These are phyloP conservation scores for Cercospora beticola DNA, from an alignment of 2,329 filamentous ascomycete genomes.

Conservation along the genomic window DNA sequence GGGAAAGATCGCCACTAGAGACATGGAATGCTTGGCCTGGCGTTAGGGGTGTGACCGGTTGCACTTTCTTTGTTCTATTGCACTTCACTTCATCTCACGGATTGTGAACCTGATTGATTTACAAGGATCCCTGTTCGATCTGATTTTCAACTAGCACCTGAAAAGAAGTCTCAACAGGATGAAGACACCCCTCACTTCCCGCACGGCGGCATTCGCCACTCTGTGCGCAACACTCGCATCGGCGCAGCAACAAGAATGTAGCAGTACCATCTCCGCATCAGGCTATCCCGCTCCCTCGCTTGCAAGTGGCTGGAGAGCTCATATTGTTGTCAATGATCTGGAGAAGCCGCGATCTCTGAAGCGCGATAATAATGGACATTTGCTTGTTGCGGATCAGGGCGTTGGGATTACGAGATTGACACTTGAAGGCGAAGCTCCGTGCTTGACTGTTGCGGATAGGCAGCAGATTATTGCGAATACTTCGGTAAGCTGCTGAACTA, in stretches of 20 bases:
- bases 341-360: constrained; percentile 47
- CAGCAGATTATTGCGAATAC: constrained; percentile 11
- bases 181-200: background rate
- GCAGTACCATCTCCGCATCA: constrained; percentile 8
- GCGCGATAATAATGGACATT: constrained; percentile 49
- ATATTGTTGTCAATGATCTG: constrained; percentile 49
- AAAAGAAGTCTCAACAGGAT: background rate
- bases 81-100: background rate
- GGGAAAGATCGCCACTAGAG: background rate
- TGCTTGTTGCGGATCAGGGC: constrained; percentile 50
- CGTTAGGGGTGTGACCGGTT: background rate
- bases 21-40: constrained; percentile 3
- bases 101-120: background rate
- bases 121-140: background rate
- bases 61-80: background rate
- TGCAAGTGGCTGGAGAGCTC: constrained; percentile 44
- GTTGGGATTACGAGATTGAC: constrained; percentile 23
- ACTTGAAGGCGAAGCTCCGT: constrained; percentile 9
- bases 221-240: background rate
- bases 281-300: constrained; percentile 44
- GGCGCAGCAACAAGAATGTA: constrained; percentile 13
- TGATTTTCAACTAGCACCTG: background rate
- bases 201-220: background rate
- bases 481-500: background rate
- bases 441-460: constrained; percentile 8